Base-by-base conservation (phyloP, 2,329 filamentous ascomycete species). In the Ophiostoma tasmaniense region DNA sequence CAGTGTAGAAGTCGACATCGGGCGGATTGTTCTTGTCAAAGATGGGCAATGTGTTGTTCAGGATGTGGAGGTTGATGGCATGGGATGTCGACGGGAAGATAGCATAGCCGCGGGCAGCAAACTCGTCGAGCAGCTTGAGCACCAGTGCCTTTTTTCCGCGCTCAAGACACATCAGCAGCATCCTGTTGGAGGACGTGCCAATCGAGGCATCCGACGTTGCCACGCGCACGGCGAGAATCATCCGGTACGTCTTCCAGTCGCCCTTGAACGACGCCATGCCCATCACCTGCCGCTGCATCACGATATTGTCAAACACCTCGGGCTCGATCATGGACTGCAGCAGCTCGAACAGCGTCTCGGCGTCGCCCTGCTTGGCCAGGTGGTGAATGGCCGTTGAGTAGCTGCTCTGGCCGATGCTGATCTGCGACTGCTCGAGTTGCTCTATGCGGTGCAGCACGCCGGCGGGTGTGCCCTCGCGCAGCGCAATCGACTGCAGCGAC, bases 401-500 rank as follows among this genome's bases (percentile, higher is more conserved):
- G 2, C 85, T 82, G 4, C 86, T 88, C 5, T 82, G 78, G 3
- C 85, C 83, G 35, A 92, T 80, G 0, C 81, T 80, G 37, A 97
- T 90, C 0, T 86, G 87, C 6, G 86, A 80, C 67, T 82, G 79
- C 70, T 84, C 80, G 2, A 97, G 80, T 68, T 87, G 83, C 33
- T 82, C 76, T 33, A 96, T 83, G 39, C 87, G 85, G 0, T 80
- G 76, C 30, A 81, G 75, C n/a, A 95, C 80, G 7, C 82, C 84
- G 39, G 83, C 79, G 0, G 86, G 77, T 11, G 83, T 83, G 1
- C 80, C 77, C 67, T 90, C 86, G 74, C 91, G 84, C 13, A 90
- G 77, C 3, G 89, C 91, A 77, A 97, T 87, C 64, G 93, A 89
- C 72, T 93, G 90, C 25, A 97, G 76, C 3, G 92, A 90, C 22